A percentile compares a stretch with the other conserved stretches of the same genome.
Evolutionary conservation across 257 asterid species (phyloP).

Genomic region (Catharanthus roseus): DNA sequence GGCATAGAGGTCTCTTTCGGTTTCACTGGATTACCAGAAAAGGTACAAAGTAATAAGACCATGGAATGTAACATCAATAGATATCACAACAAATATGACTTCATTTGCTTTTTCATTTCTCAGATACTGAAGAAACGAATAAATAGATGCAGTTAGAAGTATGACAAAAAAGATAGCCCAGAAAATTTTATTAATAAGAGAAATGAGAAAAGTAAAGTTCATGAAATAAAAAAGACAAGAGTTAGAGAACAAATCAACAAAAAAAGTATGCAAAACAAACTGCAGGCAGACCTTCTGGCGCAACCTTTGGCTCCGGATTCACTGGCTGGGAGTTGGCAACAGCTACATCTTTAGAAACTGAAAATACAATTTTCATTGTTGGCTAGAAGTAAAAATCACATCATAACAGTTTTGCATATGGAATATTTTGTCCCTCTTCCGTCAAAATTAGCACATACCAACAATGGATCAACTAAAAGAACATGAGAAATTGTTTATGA

Average conservation of each 20-base stretch:
- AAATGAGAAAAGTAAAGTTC: too few species aligned
- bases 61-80: neutral
- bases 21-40: slow-evolving; percentile 30
- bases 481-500: neutral
- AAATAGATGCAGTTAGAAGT: neutral
- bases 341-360: slow-evolving; percentile 21
- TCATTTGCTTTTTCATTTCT: neutral
- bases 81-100: neutral
- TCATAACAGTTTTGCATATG: neutral
- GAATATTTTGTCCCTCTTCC: too few species aligned
- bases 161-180: too few species aligned
- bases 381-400: neutral
- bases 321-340: slow-evolving; percentile 18
- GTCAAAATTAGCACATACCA: neutral
- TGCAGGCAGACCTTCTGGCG: slow-evolving; percentile 34
- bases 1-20: slow-evolving; percentile 31
- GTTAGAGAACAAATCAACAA: neutral
- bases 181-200: neutral
- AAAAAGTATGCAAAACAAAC: neutral
- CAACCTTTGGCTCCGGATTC: slow-evolving; percentile 27
- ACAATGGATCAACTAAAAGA: neutral
- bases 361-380: neutral
- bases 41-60: slow-evolving; percentile 12
- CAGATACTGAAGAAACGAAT: too few species aligned
- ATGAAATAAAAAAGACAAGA: neutral